Evolutionary conservation across 208 protist genomes (phyloP), one percentile per base, ranked within the genome.

Genomic region (Herpetomonas samuelpessoai): DNA sequence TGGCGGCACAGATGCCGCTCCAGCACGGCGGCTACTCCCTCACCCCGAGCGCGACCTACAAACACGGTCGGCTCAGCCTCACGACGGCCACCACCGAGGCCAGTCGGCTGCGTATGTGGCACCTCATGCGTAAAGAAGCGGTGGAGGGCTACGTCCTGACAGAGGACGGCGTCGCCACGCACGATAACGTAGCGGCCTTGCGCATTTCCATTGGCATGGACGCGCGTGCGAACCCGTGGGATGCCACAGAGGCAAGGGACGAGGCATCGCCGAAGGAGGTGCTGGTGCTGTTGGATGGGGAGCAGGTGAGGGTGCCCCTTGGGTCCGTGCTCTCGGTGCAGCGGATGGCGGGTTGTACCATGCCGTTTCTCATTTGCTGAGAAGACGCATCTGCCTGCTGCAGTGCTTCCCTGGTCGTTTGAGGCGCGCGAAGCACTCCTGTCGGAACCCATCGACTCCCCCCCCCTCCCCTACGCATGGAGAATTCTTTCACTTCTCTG

Each of bases 121-220:
- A 95, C 61, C 71, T 95, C n/a, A 53, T 95, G 60, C 63, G 70
- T n/a, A 65, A 81, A 9, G 84, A 95, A 51, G 81, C 81, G n/a
- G 48, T 35, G 25, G 78, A 83, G 29, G 85, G 83, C 10, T 57
- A 65, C 45, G 56, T 91, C 16, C 55, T 93, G 19, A 65, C 74
- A 39, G 83, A 93, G 56, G 94, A 96, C 51, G 94, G 94, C 69
- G 90, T 97, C 19, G 10, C 51, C 19, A 64, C 69, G 51, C 73
- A 70, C 12, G 44, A 71, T 18, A 62, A 21, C 38, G 80, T 86
- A 45, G 67, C 50, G 9, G 57, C 53, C 52, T 45, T 85, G 26
- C 67, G 59, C 50, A 63, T 86, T 53, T 46, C 63, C 57, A 46
- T 91, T 65, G 45, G 29, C 22, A 22, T 49, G 10, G 29, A 35